Evolutionary conservation across 192 early-diverging fungal genomes (phyloP), one percentile per base, ranked within the genome.

Genomic region (Coemansia sp.): DNA sequence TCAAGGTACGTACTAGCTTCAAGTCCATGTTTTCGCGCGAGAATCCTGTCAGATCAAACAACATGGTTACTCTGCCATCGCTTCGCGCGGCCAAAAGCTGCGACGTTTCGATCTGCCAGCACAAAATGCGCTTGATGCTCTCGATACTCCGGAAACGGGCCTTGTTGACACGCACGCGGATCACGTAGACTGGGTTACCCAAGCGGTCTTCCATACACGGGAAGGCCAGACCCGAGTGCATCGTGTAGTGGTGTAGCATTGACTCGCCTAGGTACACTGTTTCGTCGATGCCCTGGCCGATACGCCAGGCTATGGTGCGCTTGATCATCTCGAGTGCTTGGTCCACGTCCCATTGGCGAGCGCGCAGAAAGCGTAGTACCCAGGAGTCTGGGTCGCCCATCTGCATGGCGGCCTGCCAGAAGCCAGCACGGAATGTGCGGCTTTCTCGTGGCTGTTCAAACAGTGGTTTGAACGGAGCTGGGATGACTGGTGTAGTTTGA

Each of bases 261-360:
- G 53, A 55, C 57, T 90, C 88, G 28, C 85, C 83, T 28, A 60
- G 63, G 25, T 62, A 64, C 9, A 81, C 51, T 11, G 88, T 44
- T 9, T 69, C 64, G 26, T 67, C 55, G 10, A 90, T 78, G 25
- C 74, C 82, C 44, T 72, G 76, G 14, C 79, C 81, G 0, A 81
- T 20, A 15, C 90, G 69, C 93, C 93, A 96, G 17, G 78, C 66
- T 24, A 94, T 55, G 2, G 83, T 72, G 22, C 76, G 69, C 13
- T 77, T 37, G 18, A 87, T 35, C 92, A 93, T 92, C 3, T 65
- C 68, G 3, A 86, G 55, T 1, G 90, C 87, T 37, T 77, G 74
- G 9, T 70, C 49, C 2, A 86, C 72, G 55, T 94, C 83, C 90
- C 91, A 96, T 49, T 90, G 89, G 32, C 92, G 79, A 8, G 92